Base-by-base conservation (phyloP, 1,139 yeast genomes). In the Wickerhamomyces sp. region DNA sequence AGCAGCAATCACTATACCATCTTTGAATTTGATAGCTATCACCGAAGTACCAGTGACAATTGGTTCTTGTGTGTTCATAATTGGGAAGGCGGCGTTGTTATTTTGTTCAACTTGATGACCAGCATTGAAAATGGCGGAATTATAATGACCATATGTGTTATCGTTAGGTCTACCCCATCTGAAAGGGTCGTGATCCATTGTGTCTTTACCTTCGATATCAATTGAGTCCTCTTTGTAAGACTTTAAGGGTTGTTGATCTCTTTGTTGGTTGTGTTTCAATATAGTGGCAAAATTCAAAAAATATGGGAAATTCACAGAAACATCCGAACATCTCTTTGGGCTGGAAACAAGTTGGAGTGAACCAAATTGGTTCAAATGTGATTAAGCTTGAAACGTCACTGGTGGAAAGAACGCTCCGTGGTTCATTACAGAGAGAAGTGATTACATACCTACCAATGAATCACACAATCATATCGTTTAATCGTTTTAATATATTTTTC, bases 31-130 rank as follows among this genome's bases (percentile, higher is more conserved):
- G 63, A 89, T 72, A 7, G 94, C 94, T 49, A 93, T 72, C 17
- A 91, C 98, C 23, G 96, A 86, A 1, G 97, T 87, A 57, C 98
- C 97, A 9, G 99, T 91, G 39, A 93, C 87, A 49, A 86, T 83
- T 30, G 99, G 99, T 54, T 79, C 86, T 60, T 87, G 95, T 5
- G 98, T 89, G 60, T 85, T 82, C 78, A 78, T 76, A 42, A 68
- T 75, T 26, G 96, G 96, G 55, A 78, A 71, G 31, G 47, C 41
- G 6, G 31, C 6, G 26, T 35, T 17, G 35, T 16, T 20, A 19
- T 14, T 28, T n/a, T 33, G 24, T n/a, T 30, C 59, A 10, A 48
- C 39, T 24, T 33, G 36, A 29, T 27, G 27, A 10, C 59, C 54
- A n/a, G 85, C 74, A 45, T 78, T 65, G 44, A 95, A 88, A 56